Evolutionary conservation across 805 yeast species (phyloP).

Genomic region (Hanseniaspora hatyaiensis): DNA sequence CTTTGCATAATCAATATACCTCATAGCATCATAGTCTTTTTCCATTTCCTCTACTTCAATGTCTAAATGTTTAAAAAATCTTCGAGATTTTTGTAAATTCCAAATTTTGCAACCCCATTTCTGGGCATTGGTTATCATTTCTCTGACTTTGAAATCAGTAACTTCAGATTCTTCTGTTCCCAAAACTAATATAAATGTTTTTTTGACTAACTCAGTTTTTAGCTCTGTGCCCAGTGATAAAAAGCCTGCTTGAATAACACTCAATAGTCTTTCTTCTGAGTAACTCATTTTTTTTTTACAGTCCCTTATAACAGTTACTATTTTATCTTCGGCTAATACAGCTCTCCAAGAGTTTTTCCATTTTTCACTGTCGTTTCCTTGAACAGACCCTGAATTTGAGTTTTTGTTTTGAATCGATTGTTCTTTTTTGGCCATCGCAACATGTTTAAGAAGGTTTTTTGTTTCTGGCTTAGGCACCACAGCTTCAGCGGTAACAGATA

Average conservation of each 20-base stretch:
- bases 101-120: conserved; percentile 64
- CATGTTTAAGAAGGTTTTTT: conserved; percentile 15
- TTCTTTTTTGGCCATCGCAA: conserved; percentile 20
- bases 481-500: too few species aligned
- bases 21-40: conserved; percentile 15
- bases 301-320: conserved; percentile 2
- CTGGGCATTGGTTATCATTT: conserved; percentile 55
- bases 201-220: conserved; percentile 46
- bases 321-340: conserved; percentile 7
- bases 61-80: conserved; percentile 61
- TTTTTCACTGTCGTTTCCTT: conserved; percentile 10
- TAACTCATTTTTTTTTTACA: conserved; percentile 5
- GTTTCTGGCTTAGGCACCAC: not conserved
- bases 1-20: conserved; percentile 13
- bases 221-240: conserved; percentile 43
- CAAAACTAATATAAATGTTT: conserved; percentile 63
- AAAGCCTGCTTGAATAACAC: conserved; percentile 26
- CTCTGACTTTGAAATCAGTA: conserved; percentile 38
- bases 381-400: too few species aligned
- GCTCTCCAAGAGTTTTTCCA: conserved; percentile 15
- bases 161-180: conserved; percentile 40
- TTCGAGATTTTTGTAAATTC: conserved; percentile 72
- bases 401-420: conserved; percentile 17
- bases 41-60: conserved; percentile 30
- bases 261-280: conserved; percentile 22